phyloP scores from a whole-genome alignment of 768 basidiomycete species.

The Collybia sp. region DNA sequence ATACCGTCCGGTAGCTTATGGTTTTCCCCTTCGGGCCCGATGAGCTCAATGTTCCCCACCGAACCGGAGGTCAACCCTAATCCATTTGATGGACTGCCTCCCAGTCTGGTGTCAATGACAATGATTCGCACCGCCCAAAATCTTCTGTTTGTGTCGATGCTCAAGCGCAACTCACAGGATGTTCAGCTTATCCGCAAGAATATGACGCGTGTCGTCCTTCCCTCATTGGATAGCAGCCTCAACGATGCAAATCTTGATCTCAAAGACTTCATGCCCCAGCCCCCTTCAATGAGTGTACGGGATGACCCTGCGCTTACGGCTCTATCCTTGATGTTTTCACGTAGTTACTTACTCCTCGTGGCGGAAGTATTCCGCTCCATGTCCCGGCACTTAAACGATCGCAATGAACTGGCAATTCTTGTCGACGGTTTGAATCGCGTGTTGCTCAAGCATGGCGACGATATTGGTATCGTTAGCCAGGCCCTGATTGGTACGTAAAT shows the following conservation, averaged over 20 bases:
- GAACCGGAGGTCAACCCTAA: constrained; percentile 27
- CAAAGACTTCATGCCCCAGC: constrained; percentile 43
- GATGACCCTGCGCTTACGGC: constrained; percentile 23
- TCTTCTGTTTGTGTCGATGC: constrained; percentile 56
- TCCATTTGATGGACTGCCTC: constrained; percentile 32
- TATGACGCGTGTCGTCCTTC: constrained; percentile 57
- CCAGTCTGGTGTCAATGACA: constrained; percentile 46
- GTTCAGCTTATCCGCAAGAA: constrained; percentile 63
- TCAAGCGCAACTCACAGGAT: constrained; percentile 65
- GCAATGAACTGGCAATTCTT: constrained; percentile 59
- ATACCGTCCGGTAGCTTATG: constrained; percentile 70
- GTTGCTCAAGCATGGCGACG: constrained; percentile 62
- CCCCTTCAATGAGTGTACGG: constrained; percentile 4
- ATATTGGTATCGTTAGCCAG: constrained; percentile 74
- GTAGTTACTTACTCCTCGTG: constrained; percentile 65
- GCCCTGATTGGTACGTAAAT: constrained; percentile 57
- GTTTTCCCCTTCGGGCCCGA: constrained; percentile 54
- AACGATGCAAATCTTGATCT: constrained; percentile 31
- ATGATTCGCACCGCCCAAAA: constrained; percentile 72
- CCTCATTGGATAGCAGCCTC: constrained; percentile 28
- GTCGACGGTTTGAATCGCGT: constrained; percentile 71
- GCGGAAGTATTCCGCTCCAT: constrained; percentile 70
- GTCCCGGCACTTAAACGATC: constrained; percentile 66
- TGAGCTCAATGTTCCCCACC: constrained; percentile 60
- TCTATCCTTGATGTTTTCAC: constrained; percentile 58